Evolutionary conservation across 768 basidiomycete genomes (phyloP), one percentile per base, ranked within the genome.

Genomic region (Chalciporus chontae): DNA sequence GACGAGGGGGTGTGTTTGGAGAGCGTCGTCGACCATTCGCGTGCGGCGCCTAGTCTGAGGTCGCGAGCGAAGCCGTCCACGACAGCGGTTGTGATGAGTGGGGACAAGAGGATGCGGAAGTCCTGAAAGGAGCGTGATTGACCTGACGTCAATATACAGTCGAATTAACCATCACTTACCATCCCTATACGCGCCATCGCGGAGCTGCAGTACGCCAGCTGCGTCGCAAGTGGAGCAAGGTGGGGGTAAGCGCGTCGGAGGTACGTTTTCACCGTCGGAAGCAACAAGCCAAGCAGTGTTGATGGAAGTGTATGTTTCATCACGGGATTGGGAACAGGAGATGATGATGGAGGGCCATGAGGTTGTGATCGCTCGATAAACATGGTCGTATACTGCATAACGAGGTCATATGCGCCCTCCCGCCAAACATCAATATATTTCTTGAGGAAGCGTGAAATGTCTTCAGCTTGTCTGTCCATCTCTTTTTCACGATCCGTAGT

Each of bases 101-200:
- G 75, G 3, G 77, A 77, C 26, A 96, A 71, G 15, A 86, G 68
- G 0, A 76, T 68, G 27, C 85, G 80, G 67, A 99, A 98, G 64
- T 96, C 66, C 66, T 68, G 27, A 5, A 21, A 21, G 19, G 56
- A 42, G 19, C 27, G 39, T 17, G 24, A 23, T 47, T 27, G 15
- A 41, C 9, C 24, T 39, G 52, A 18, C 19, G 27, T 27, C 14
- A 14, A 36, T 3, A 14, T 5, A 18, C 13, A 26, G 27, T 29
- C 24, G 17, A 21, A 24, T 45, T n/a, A 40, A 15, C 19, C 15
- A 37, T 23, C 40, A 56, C 68, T 8, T 37, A 68, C 94, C 59
- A 95, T 77, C 0, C 95, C 95, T 14, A 95, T 79, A n/a, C 94
- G 83, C 0, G 90, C 78, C 61, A 96, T 96, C 1, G 94, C 93